These are phyloP conservation scores for Ochromonas danica DNA, from an alignment of 108 stramenopile species.

Conservation along the genomic window DNA sequence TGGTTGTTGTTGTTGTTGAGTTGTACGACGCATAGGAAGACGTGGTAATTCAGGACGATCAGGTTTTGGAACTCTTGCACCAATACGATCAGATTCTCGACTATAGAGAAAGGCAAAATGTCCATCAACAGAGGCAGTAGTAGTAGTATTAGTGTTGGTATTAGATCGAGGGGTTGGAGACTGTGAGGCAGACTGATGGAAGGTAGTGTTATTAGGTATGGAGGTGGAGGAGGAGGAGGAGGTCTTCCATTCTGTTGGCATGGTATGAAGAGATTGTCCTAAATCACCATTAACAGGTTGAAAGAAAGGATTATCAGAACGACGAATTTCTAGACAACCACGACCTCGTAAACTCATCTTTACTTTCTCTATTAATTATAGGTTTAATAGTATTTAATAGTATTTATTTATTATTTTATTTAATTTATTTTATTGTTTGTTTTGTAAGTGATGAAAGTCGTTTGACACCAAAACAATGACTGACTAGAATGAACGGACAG, in stretches of 20 bases:
- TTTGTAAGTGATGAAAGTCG: no score
- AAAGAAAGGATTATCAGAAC: conserved; percentile 24
- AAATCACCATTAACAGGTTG: conserved; percentile 3
- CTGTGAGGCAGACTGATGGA: no score
- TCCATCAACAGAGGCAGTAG: not conserved
- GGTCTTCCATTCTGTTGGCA: no score
- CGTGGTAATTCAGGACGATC: not conserved
- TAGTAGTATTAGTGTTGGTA: no score
- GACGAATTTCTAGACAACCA: conserved; percentile 21
- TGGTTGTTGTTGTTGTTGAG: not conserved
- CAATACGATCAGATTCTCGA: conserved; percentile 7
- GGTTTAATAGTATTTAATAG: no score
- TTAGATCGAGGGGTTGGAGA: no score
- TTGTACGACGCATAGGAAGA: not conserved
- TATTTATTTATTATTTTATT: no score
- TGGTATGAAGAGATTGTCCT: not conserved
- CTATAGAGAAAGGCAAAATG: conserved; percentile 32
- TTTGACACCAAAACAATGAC: no score
- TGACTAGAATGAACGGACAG: no score
- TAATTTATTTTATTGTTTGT: no score
- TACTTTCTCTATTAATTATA: no score
- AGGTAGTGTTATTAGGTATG: not conserved
- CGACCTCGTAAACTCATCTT: conserved; percentile 23
- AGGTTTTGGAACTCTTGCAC: not conserved
- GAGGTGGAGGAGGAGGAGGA: not conserved